Base-by-base conservation (phyloP, 139 green algal genomes). In the Chlorella sp. region DNA sequence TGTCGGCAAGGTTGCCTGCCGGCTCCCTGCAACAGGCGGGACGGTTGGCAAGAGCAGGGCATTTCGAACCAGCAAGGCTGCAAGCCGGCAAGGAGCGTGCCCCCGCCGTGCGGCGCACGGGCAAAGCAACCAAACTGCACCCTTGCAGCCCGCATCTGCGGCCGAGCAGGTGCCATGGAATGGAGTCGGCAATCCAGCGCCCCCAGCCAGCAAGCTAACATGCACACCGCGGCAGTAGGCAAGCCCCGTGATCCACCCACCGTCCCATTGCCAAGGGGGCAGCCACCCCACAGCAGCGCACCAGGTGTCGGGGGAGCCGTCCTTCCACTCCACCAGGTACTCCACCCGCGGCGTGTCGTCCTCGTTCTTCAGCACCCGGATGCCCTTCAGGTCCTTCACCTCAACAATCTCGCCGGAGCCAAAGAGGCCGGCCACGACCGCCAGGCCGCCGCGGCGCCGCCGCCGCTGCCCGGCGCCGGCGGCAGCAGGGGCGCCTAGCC, bases 241-340 rank as follows among this genome's bases (percentile, higher is more conserved):
- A n/a, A n/a, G n/a, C n/a, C n/a, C n/a, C n/a, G n/a, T n/a, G n/a
- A n/a, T n/a, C n/a, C n/a, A n/a, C n/a, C n/a, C n/a, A n/a, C n/a
- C n/a, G n/a, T n/a, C n/a, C n/a, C n/a, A n/a, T n/a, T n/a, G n/a
- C n/a, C n/a, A n/a, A n/a, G 44, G 44, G 44, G 7, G 11, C 44
- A 55, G 11, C 7, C 7, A 55, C 7, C 44, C 12, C 51, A 21
- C 51, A 60, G 51, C 51, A 17, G 68, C 88, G 64, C 72, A 91
- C 90, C 92, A 93, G 32, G 90, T 93, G 76, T 88, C 65, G 4
- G 84, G 87, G 6, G 75, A 82, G 32, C 76, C 87, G 79, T 92
- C 92, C 81, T 96, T 95, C 94, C 94, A 97, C 60, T 91, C 83
- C 5, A 95, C 90, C 21, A 96, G 86, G 78, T 97, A 97, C 73